Base-by-base conservation (phyloP, 1,284 basidiomycete species). In the Coriolopsis trogii region DNA sequence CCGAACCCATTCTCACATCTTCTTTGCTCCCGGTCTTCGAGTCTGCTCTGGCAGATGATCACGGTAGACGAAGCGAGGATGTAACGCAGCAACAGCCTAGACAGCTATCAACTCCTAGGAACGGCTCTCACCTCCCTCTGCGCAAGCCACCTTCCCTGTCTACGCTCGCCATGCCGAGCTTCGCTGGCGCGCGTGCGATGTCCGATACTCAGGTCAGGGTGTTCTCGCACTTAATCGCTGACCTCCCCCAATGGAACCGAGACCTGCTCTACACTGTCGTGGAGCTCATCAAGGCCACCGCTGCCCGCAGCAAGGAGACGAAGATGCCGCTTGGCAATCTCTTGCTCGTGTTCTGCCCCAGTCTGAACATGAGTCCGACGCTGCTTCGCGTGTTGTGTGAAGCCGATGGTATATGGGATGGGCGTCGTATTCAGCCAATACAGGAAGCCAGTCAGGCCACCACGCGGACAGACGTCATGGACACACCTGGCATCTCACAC, bases 241-340 rank as follows among this genome's bases (percentile, higher is more conserved):
- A 79, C 45, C 73, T 92, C 0, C 90, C 89, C 0, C 68, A 67
- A 49, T 88, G 89, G 67, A 91, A 91, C 57, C 77, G 81, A 26
- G 88, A 91, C 63, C 72, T 92, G 26, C 71, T 91, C 41, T 75
- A 79, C 49, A 91, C 89, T 1, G 81, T 91, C 21, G 77, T 81
- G 13, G 87, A 91, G 51, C 73, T 92, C 34, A 87, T 92, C 60
- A 81, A 77, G 46, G 81, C 78, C 33, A 91, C 89, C 2, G 82
- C 86, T 0, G 74, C 73, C 47, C 76, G 78, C 49, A 77, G 76
- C 58, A 79, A 77, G 58, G 80, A 82, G 63, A 93, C 89, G 29
- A 91, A 89, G 74, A 93, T 93, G 91, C 89, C 89, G 1, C 65
- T 93, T 59, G 87, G 85, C 65, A 93, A 93, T 64, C 67, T 93